Evolutionary conservation across 805 yeast genomes (phyloP).

Genomic region (Cephaloascus fragrans): DNA sequence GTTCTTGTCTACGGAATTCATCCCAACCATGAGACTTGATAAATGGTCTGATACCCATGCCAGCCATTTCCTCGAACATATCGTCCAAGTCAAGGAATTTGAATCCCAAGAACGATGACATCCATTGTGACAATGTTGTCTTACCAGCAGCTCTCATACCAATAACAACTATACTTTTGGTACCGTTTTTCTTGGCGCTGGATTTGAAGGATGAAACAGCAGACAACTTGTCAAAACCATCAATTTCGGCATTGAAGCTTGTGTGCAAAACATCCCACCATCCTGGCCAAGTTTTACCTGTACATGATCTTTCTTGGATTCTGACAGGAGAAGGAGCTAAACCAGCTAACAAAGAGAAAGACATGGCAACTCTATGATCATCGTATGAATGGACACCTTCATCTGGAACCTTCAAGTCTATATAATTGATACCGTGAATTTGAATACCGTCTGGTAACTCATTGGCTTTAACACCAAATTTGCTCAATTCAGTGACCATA

Average conservation of each 20-base stretch:
- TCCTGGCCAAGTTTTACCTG: slow-evolving; percentile 99
- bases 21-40: slow-evolving; percentile 76
- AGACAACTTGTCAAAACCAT: slow-evolving; percentile 54
- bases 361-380: slow-evolving; percentile 98
- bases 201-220: slow-evolving; percentile 1
- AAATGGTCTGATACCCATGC: slow-evolving; percentile 45
- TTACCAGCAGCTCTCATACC: slow-evolving; percentile 99
- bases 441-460: slow-evolving; percentile 92
- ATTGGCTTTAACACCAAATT: slow-evolving; percentile 79
- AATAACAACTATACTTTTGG: slow-evolving; percentile 62
- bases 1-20: slow-evolving; percentile 66
- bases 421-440: slow-evolving; percentile 56
- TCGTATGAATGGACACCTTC: slow-evolving; percentile 72
- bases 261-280: slow-evolving; percentile 96
- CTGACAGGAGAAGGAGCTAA: slow-evolving; percentile 51
- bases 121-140: slow-evolving; percentile 75
- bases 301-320: slow-evolving; percentile 81
- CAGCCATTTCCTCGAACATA: slow-evolving; percentile 47
- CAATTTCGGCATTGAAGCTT: slow-evolving; percentile 50
- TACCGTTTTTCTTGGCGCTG: slow-evolving; percentile 25
- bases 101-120: slow-evolving; percentile 60
- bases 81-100: slow-evolving; percentile 69
- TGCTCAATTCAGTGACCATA: slow-evolving; percentile 80
- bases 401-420: slow-evolving; percentile 47
- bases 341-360: slow-evolving; percentile 82